Base-by-base conservation (phyloP, 352 stramenopile genomes). In the Globisporangium canariense region DNA sequence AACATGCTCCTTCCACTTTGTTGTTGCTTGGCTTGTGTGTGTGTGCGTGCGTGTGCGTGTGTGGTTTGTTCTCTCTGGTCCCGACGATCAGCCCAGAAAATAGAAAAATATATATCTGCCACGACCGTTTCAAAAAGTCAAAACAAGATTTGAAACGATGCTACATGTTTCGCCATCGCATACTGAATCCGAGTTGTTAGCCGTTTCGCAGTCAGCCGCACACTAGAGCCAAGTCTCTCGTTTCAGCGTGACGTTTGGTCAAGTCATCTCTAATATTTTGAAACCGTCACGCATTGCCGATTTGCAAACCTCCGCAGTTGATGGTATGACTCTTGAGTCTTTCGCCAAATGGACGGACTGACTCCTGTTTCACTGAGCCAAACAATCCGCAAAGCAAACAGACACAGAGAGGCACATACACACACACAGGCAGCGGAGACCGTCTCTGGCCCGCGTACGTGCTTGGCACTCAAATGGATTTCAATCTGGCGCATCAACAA, bases 11-110 rank as follows among this genome's bases (percentile, higher is more conserved):
- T 4, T 14, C 36, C 9, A 4, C 36, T 16, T 4, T 16, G 36
- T 14, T 4, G 1, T 11, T 14, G 36, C 2, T 11, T 16, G 36
- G 0, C 36, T 41, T 14, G 36, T 14, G 11, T 13, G 8, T 40
- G 36, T 38, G 34, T 38, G 9, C 34, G 34, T 38, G 9, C 34
- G 11, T 43, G 38, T 43, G 38, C 9, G 8, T 43, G 10, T 43
- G 38, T 16, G 18, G 25, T 28, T 9, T 51, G 7, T 28, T 51
- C 11, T 25, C 45, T 51, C n/a, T 13, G 11, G 28, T 56, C 50
- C 51, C 30, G 51, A 57, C 51, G 51, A 57, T 41, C 18, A 22
- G 20, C 28, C 28, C 51, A 57, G 51, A 57, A 28, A 57, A 54
- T 47, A 20, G 41, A 55, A 57, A 57, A 11, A 57, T 43, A 30